phyloP scores from a whole-genome alignment of 108 stramenopile species.

The Pinguiococcus pyrenoidosus region DNA sequence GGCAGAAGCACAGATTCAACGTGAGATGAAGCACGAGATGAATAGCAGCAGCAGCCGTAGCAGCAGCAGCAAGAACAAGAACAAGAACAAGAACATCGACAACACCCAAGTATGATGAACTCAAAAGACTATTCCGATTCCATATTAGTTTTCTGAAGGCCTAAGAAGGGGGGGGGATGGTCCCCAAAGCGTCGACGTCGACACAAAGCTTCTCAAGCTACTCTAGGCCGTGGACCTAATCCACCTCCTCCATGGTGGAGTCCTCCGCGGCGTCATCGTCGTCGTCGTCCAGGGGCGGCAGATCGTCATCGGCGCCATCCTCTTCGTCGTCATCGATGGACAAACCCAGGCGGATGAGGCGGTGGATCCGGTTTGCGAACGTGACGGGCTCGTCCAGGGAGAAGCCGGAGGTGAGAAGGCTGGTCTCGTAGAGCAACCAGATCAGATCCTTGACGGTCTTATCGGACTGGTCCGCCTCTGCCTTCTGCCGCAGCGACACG shows the following conservation, averaged over 20 bases:
- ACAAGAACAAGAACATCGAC: too few species aligned
- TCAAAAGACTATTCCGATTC: too few species aligned
- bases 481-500: constrained; percentile 91
- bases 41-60: too few species aligned
- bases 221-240: too few species aligned
- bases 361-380: constrained; percentile 96
- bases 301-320: constrained; percentile 72
- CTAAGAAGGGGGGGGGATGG: too few species aligned
- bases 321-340: constrained; percentile 96
- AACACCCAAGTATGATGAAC: too few species aligned
- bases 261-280: constrained; percentile 76
- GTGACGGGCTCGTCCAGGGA: constrained; percentile 96
- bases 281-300: constrained; percentile 73
- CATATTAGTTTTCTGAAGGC: too few species aligned
- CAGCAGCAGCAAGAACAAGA: too few species aligned
- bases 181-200: too few species aligned
- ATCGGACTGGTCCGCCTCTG: constrained; percentile 92
- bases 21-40: too few species aligned
- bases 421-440: constrained; percentile 98
- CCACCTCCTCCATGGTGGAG: constrained; percentile 98
- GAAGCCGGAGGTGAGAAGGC: constrained; percentile 95
- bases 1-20: too few species aligned
- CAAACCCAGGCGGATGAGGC: constrained; percentile 97
- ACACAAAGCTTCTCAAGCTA: too few species aligned
- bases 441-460: constrained; percentile 99